Evolutionary conservation across 768 basidiomycete genomes (phyloP).

Genomic region (Hortiboletus campestris): DNA sequence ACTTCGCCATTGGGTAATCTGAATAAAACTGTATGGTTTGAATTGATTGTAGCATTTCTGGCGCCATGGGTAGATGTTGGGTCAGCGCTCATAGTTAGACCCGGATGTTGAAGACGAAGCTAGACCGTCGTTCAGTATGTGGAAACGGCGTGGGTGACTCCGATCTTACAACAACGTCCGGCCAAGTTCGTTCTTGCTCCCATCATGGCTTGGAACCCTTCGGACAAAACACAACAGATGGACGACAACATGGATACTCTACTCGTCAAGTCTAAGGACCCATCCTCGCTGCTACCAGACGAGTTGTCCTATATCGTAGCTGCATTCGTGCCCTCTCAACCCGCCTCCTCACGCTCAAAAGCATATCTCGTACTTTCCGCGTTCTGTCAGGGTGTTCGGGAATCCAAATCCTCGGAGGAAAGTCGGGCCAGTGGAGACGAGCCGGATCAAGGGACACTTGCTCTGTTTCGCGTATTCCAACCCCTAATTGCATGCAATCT

Average conservation of each 20-base stretch:
- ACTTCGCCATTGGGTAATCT: conserved; percentile 78
- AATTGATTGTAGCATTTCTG: conserved; percentile 44
- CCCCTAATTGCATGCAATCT: conserved; percentile 49
- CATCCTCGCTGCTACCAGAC: conserved; percentile 43
- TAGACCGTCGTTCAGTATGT: too few species aligned
- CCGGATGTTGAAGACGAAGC: not conserved
- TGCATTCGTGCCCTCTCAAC: conserved; percentile 50
- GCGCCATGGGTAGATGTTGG: conserved; percentile 5
- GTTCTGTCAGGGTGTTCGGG: conserved; percentile 60
- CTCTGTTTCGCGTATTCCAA: conserved; percentile 50
- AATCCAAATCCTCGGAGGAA: conserved; percentile 34
- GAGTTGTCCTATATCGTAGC: conserved; percentile 53
- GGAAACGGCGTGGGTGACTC: too few species aligned
- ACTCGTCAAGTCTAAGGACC: conserved; percentile 35
- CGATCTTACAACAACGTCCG: too few species aligned
- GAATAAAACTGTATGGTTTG: conserved; percentile 77
- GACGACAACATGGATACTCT: conserved; percentile 27
- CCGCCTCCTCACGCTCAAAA: conserved; percentile 53
- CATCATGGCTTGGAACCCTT: conserved; percentile 11
- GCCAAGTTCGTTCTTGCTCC: not conserved
- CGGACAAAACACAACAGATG: not conserved
- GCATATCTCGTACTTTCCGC: conserved; percentile 69
- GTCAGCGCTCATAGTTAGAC: conserved; percentile 14
- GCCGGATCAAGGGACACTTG: conserved; percentile 46
- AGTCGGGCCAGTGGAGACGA: conserved; percentile 36